Evolutionary conservation across 1,284 basidiomycete genomes (phyloP).

Genomic region (Cutaneotrichosporon dermatis): DNA sequence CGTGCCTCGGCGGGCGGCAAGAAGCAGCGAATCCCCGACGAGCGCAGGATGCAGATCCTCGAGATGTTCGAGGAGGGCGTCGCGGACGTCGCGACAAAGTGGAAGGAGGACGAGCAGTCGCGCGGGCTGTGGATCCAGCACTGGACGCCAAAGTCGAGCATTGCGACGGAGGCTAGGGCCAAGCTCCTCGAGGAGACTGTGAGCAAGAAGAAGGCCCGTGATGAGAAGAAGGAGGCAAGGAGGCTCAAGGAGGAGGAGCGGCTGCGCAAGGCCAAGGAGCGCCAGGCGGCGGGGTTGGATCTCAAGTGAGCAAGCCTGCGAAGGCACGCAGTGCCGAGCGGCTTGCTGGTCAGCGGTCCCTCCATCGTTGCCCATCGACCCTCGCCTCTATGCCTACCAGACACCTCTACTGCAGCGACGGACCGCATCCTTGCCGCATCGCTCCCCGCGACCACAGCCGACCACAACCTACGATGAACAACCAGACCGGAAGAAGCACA

Average conservation of each 20-base stretch:
- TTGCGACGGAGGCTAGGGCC: slow-evolving; percentile 77
- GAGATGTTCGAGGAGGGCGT: slow-evolving; percentile 63
- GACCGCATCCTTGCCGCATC: no score
- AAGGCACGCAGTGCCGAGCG: no score
- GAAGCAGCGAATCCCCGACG: slow-evolving; percentile 3
- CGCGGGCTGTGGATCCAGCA: slow-evolving; percentile 70
- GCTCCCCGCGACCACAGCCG: no score
- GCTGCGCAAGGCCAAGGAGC: slow-evolving; percentile 85
- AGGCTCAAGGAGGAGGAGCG: slow-evolving; percentile 70
- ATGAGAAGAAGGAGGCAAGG: slow-evolving; percentile 31
- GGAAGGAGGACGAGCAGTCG: slow-evolving; percentile 73
- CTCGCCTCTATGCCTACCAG: no score
- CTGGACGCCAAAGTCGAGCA: slow-evolving; percentile 67
- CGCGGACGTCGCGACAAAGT: slow-evolving; percentile 71
- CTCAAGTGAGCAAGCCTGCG: background rate
- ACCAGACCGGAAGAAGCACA: background rate
- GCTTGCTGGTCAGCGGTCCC: no score
- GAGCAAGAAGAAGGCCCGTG: slow-evolving; percentile 41
- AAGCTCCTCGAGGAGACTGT: slow-evolving; percentile 71
- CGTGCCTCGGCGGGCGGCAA: slow-evolving; percentile 16
- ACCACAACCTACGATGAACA: background rate
- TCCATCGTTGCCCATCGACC: no score
- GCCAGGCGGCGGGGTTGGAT: background rate
- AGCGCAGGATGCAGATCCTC: slow-evolving; percentile 52
- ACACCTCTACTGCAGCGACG: no score